Base-by-base conservation (phyloP, 1,139 yeast genomes). In the Candida labiduridarum region DNA sequence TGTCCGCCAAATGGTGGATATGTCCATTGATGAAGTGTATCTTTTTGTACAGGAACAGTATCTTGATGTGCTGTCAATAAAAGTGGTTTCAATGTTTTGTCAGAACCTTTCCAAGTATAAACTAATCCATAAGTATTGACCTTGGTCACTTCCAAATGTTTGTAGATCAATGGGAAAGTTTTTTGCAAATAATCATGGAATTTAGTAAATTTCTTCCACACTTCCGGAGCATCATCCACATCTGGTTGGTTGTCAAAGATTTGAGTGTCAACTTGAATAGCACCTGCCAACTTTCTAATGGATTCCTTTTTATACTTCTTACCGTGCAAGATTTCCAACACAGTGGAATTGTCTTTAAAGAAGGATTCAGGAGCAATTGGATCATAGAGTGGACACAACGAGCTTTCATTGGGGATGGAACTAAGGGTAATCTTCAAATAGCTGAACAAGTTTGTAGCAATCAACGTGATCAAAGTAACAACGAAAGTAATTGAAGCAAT, bases 1-100 rank as follows among this genome's bases (percentile, higher is more conserved):
- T 78, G 76, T 3, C 88, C 96, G 8, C 77, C 76, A 55, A 82
- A 87, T 25, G 96, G 96, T 10, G 85, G 85, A 59, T 82, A 77
- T 2, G 72, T 75, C 96, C 96, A 89, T 46, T 77, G 72, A 36
- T 65, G 72, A 41, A 78, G 63, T 12, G 89, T 80, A 19, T 74
- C 83, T 29, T 68, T 64, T 59, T 83, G 84, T n/a, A 88, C 87
- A 0, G 96, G 96, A 12, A 89, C 96, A 4, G 86, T 89, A 62
- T 78, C 83, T 58, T 73, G 78, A 56, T 79, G 84, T 1, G 78
- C 82, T 54, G 77, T 67, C 48, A 78, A 65, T 50, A 78, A 52
- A 1, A 78, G 49, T 4, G 83, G 83, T 53, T 76, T 69, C 51
- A 63, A 63, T 1, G 29, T 38, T 2, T 51, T 39, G 34, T 61